Evolutionary conservation across 2,329 filamentous ascomycete species (phyloP).

Genomic region (Clonostachys chloroleuca): DNA sequence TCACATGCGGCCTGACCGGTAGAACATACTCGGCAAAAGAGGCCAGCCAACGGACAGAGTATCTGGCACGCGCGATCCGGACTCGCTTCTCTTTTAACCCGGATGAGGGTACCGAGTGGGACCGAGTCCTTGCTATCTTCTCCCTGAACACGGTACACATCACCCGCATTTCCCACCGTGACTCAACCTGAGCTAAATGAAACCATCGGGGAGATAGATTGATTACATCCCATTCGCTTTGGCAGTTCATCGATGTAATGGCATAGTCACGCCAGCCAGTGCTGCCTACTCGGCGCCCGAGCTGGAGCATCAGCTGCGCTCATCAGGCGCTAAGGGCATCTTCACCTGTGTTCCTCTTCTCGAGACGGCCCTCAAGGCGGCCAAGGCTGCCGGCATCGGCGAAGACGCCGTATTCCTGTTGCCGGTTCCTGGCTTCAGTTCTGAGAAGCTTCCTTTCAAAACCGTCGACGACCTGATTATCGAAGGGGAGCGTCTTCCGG

Average conservation of each 20-base stretch:
- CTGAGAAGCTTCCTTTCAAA: conserved; percentile 48
- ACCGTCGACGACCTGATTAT: conserved; percentile 63
- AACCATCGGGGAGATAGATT: conserved; percentile 42
- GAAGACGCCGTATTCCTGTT: conserved; percentile 64
- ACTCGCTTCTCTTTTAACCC: conserved; percentile 69
- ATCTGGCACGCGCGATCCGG: conserved; percentile 62
- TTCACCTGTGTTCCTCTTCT: conserved; percentile 70
- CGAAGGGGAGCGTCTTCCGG: conserved; percentile 50
- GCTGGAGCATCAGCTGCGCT: conserved; percentile 66
- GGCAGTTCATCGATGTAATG: conserved; percentile 71
- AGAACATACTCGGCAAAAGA: conserved; percentile 60
- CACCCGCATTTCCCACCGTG: neutral
- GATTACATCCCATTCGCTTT: conserved; percentile 71
- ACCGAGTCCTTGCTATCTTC: conserved; percentile 74
- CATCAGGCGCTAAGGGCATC: conserved; percentile 63
- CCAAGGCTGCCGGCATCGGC: conserved; percentile 58
- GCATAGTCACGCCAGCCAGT: conserved; percentile 70
- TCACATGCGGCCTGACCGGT: conserved; percentile 72
- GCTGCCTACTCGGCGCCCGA: conserved; percentile 68
- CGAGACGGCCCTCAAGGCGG: conserved; percentile 58
- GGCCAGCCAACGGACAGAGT: conserved; percentile 61
- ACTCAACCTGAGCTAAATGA: neutral
- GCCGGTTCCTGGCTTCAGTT: conserved; percentile 56
- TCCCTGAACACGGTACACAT: conserved; percentile 69
- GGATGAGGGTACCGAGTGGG: conserved; percentile 71